Evolutionary conservation across 257 asterid species (phyloP).

Genomic region (Lavandula angustifolia): DNA sequence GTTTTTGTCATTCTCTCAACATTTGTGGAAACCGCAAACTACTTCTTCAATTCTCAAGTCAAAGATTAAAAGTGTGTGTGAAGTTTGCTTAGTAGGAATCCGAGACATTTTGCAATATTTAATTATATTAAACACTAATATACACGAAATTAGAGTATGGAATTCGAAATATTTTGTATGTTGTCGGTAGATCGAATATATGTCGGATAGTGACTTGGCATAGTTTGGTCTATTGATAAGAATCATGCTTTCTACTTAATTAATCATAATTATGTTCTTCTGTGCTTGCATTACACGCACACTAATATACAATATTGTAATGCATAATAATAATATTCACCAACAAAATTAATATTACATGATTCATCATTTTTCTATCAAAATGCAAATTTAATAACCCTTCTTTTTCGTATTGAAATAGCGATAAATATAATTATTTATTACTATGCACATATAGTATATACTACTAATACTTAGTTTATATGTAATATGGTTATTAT

Average conservation of each 20-base stretch:
- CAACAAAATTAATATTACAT: too few species aligned
- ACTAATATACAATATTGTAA: too few species aligned
- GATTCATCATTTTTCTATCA: too few species aligned
- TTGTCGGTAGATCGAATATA: conserved; percentile 35
- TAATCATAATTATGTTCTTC: neutral
- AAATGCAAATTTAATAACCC: too few species aligned
- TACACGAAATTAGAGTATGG: neutral
- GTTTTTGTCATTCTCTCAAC: neutral
- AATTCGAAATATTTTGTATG: neutral
- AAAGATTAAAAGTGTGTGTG: neutral
- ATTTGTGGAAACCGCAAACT: neutral
- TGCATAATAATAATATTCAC: too few species aligned
- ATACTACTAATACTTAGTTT: too few species aligned
- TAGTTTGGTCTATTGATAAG: neutral
- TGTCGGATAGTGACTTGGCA: conserved; percentile 34
- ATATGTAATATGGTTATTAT: too few species aligned
- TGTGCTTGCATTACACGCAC: too few species aligned
- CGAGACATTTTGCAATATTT: neutral
- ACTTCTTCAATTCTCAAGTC: neutral
- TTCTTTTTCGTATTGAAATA: too few species aligned
- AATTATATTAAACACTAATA: neutral
- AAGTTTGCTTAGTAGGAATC: neutral
- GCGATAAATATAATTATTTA: too few species aligned
- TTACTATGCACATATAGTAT: too few species aligned
- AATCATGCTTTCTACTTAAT: neutral